Percentiles rank a stretch among this genome's conserved stretches.
Evolutionary conservation across 768 basidiomycete genomes (phyloP).

Genomic region (Amanita fuliginea): DNA sequence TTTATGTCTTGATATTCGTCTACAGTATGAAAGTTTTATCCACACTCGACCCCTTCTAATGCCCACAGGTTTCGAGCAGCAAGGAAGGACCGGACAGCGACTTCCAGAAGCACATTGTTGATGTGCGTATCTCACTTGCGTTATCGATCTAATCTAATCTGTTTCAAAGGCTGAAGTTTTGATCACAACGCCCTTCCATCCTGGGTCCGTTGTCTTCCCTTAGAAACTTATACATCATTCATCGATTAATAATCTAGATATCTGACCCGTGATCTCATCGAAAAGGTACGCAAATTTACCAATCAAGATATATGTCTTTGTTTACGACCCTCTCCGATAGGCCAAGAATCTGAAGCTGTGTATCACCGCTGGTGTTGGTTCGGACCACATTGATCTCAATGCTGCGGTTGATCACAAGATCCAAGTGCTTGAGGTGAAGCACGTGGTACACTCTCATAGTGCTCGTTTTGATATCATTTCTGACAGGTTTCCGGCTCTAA

Average conservation of each 20-base stretch:
- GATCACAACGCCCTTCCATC: conserved; percentile 83
- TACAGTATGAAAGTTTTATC: not conserved
- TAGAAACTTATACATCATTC: not conserved
- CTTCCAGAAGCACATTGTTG: conserved; percentile 75
- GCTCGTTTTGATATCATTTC: not conserved
- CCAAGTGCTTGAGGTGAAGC: conserved; percentile 58
- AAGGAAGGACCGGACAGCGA: conserved; percentile 77
- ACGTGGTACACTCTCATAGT: not conserved
- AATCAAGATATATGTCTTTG: not conserved
- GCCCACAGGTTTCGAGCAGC: conserved; percentile 53
- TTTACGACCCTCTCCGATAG: conserved; percentile 19
- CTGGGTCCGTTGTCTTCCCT: conserved; percentile 28
- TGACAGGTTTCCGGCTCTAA: conserved; percentile 73
- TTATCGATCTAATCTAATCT: conserved; percentile 6
- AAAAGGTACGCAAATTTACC: conserved; percentile 35
- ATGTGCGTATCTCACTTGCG: conserved; percentile 34
- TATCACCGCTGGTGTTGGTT: conserved; percentile 86
- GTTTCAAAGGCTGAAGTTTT: conserved; percentile 54
- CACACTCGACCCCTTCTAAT: not conserved
- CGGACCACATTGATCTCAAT: conserved; percentile 85
- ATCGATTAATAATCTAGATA: conserved; percentile 31
- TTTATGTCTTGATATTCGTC: not conserved
- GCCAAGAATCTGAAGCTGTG: conserved; percentile 86
- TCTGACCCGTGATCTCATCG: conserved; percentile 60
- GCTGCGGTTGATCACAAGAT: conserved; percentile 73